These are phyloP conservation scores for Boletus rubescentipes DNA, from an alignment of 768 basidiomycete species.

Conservation along the genomic window DNA sequence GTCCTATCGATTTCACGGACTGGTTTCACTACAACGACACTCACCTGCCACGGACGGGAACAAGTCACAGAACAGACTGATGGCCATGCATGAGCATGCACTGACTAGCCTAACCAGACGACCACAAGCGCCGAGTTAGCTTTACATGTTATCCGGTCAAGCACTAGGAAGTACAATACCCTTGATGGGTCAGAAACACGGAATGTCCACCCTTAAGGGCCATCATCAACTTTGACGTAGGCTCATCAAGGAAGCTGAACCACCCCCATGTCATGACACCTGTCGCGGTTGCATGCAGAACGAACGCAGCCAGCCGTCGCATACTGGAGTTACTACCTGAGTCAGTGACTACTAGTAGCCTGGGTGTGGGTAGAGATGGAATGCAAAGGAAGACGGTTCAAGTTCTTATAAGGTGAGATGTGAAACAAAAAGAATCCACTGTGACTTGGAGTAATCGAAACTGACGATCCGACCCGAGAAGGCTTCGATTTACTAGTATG, in stretches of 20 bases:
- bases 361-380: too few relatives aligned
- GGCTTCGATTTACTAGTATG: too few relatives aligned
- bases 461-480: too few relatives aligned
- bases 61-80: slow-evolving; percentile 42
- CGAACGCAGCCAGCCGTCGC: slow-evolving; percentile 15
- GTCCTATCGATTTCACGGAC: neutral
- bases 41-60: slow-evolving; percentile 37
- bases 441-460: too few relatives aligned
- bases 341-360: neutral
- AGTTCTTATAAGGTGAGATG: neutral
- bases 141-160: neutral
- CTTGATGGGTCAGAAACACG: slow-evolving; percentile 79
- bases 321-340: neutral
- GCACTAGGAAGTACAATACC: slow-evolving; percentile 33
- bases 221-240: slow-evolving; percentile 34
- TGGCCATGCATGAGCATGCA: slow-evolving; percentile 41
- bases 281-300: slow-evolving; percentile 34
- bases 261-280: slow-evolving; percentile 40
- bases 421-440: neutral
- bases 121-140: neutral
- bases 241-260: slow-evolving; percentile 12
- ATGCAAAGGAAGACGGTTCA: neutral
- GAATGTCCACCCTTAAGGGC: slow-evolving; percentile 61
- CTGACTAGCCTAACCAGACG: slow-evolving; percentile 25
- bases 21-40: slow-evolving; percentile 10